Evolutionary conservation across 75 land plant species (phyloP).

Genomic region (Sequoia sempervirens): DNA sequence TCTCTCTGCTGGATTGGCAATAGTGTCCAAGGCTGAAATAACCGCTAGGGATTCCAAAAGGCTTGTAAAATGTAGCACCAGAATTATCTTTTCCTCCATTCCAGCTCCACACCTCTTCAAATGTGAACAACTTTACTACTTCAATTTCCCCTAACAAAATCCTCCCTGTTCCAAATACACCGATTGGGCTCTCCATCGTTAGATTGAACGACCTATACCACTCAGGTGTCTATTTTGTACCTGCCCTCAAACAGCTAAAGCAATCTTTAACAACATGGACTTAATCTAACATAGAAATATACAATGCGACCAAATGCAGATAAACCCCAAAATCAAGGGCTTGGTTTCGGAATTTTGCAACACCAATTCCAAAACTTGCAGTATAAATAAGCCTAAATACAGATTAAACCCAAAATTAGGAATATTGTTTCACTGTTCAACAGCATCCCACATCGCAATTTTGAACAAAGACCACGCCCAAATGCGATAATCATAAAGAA

Average conservation of each 20-base stretch:
- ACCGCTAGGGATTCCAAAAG: conserved; percentile 24
- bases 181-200: neutral
- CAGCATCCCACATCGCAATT: neutral
- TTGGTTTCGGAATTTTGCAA: neutral
- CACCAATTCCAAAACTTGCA: neutral
- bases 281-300: neutral
- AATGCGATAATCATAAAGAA: neutral
- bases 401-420: conserved; percentile 1
- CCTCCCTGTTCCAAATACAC: conserved; percentile 24
- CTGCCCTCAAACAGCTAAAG: neutral
- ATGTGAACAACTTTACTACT: conserved; percentile 16
- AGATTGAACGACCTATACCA: neutral
- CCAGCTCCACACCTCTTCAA: conserved; percentile 23
- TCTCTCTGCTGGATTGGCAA: conserved; percentile 15
- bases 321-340: neutral
- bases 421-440: neutral
- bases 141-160: conserved; percentile 27
- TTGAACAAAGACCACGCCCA: neutral
- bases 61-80: conserved; percentile 36
- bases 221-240: neutral
- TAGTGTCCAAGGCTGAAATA: conserved; percentile 19
- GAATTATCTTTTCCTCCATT: conserved; percentile 19
- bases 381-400: too few relatives aligned
- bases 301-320: neutral
- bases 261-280: neutral